Conservation (phyloP, 495 filamentous ascomycete species). For the Emericellopsis terricola region DNA sequence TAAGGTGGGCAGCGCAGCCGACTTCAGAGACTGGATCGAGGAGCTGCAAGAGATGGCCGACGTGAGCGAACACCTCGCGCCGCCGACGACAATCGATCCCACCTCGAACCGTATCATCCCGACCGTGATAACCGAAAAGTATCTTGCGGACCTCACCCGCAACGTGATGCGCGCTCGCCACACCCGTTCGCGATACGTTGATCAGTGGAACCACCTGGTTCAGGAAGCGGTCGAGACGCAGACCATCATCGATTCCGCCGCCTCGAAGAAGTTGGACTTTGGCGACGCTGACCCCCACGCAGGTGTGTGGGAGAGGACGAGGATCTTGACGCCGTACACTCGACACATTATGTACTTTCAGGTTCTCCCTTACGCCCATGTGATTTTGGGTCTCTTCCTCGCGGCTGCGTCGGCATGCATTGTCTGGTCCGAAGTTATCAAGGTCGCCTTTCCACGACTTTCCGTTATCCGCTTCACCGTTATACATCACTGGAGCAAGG, state of each 20-base stretch:
- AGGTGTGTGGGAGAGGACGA: constrained; percentile 32
- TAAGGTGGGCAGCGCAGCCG: constrained; percentile 64
- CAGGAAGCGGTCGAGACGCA: constrained; percentile 55
- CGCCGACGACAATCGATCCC: constrained; percentile 23
- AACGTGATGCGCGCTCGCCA: constrained; percentile 66
- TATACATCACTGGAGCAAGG: constrained; percentile 50
- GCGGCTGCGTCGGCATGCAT: constrained; percentile 61
- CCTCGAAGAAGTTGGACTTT: constrained; percentile 66
- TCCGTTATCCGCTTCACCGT: constrained; percentile 77
- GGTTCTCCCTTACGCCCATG: constrained; percentile 43
- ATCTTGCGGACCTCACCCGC: constrained; percentile 74
- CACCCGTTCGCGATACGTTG: constrained; percentile 59
- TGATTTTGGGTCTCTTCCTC: constrained; percentile 44
- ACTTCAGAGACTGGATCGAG: constrained; percentile 90
- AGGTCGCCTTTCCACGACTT: constrained; percentile 50
- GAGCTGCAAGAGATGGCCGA: constrained; percentile 59
- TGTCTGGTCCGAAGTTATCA: constrained; percentile 83
- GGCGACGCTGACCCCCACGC: constrained; percentile 35
- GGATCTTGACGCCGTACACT: constrained; percentile 65
- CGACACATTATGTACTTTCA: constrained; percentile 62
- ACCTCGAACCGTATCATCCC: constrained; percentile 33
- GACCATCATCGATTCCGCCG: constrained; percentile 66
- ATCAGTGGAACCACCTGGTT: constrained; percentile 71
- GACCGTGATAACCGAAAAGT: constrained; percentile 79
- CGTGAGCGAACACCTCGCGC: constrained; percentile 42